A percentile compares a stretch with the other conserved stretches of the same genome.
These are phyloP conservation scores for Erysiphe pulchra DNA, from an alignment of 2,329 filamentous ascomycete species.

Conservation along the genomic window DNA sequence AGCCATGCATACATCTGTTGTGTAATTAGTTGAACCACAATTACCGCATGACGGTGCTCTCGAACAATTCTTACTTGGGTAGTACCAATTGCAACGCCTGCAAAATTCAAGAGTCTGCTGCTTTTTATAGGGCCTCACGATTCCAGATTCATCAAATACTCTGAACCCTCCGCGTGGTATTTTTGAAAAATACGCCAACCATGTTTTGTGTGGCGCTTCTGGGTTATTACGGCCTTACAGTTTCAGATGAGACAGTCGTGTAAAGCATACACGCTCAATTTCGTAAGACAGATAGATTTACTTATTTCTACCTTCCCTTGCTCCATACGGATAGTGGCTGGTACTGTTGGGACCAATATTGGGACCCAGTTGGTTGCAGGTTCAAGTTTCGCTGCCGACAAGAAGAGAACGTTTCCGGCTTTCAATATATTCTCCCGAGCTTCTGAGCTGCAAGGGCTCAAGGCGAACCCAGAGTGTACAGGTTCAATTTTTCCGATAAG, in stretches of 20 bases:
- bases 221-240: neutral
- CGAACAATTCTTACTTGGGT: neutral
- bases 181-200: neutral
- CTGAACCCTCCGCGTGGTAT: neutral
- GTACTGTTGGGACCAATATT: neutral
- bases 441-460: neutral
- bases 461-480: neutral
- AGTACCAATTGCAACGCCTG: neutral
- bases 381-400: neutral
- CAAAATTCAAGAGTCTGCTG: neutral
- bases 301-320: neutral
- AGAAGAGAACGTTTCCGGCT: neutral
- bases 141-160: neutral
- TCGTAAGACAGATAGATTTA: neutral
- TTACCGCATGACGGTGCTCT: neutral
- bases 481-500: neutral
- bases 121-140: neutral
- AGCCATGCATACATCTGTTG: neutral
- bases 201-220: neutral
- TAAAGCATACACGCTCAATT: neutral
- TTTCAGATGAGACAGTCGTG: neutral
- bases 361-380: neutral
- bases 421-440: neutral
- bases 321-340: neutral
- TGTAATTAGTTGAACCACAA: neutral